Conservation (phyloP, 495 filamentous ascomycete genomes). For the Polyplosphaeria fusca region DNA sequence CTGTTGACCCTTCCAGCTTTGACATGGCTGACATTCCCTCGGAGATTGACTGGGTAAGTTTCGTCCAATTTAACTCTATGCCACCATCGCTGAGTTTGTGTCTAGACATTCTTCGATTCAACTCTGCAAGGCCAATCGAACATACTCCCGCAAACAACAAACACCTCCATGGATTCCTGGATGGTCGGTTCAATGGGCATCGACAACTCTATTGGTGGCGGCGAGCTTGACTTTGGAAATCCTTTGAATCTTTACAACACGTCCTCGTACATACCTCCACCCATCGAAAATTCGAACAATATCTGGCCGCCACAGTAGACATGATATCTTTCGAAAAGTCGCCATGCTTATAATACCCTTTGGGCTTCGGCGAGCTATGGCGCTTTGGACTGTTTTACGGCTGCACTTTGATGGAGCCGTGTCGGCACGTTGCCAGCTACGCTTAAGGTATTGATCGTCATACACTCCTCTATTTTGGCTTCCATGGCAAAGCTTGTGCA, state of each 20-base stretch:
- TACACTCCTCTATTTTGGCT: too few species aligned
- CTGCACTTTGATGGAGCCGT: too few species aligned
- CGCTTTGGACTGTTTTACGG: too few species aligned
- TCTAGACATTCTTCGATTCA: slow-evolving; percentile 20
- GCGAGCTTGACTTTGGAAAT: slow-evolving; percentile 14
- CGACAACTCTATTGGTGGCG: neutral
- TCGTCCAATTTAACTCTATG: neutral
- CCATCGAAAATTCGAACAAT: too few species aligned
- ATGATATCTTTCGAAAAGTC: too few species aligned
- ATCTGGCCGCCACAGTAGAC: too few species aligned
- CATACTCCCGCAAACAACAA: slow-evolving; percentile 15
- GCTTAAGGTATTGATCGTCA: too few species aligned
- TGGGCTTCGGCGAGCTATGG: too few species aligned
- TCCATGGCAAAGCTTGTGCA: too few species aligned
- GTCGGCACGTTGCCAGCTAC: too few species aligned
- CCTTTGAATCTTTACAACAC: slow-evolving; percentile 6
- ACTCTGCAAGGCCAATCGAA: slow-evolving; percentile 17
- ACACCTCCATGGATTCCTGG: slow-evolving; percentile 7
- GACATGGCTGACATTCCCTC: slow-evolving; percentile 30
- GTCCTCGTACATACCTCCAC: neutral
- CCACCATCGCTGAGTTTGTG: neutral
- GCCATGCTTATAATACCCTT: too few species aligned
- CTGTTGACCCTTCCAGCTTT: neutral
- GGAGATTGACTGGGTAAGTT: slow-evolving; percentile 33
- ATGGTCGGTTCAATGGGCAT: neutral